A percentile compares a stretch with the other conserved stretches of the same genome.
Evolutionary conservation across 495 filamentous ascomycete species (phyloP).

Genomic region (Pseudotulostoma volvatum): DNA sequence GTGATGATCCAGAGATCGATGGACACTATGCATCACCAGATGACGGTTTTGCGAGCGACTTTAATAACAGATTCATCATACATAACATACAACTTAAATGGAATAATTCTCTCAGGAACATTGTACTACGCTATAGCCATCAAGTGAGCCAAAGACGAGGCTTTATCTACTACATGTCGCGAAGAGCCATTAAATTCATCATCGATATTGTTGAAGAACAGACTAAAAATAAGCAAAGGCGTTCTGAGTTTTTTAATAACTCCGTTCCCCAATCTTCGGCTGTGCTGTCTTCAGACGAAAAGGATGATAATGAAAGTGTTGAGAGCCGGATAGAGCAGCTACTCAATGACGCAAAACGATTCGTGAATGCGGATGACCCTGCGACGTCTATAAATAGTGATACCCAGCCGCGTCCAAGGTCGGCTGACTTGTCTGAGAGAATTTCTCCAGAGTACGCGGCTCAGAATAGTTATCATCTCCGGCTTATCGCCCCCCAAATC

Average conservation of each 20-base stretch:
- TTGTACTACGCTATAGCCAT: constrained; percentile 91
- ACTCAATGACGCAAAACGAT: constrained; percentile 67
- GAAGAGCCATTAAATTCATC: constrained; percentile 93
- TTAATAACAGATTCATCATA: constrained; percentile 95
- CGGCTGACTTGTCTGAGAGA: constrained; percentile 49
- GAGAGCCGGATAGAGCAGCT: constrained; percentile 80
- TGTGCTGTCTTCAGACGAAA: constrained; percentile 15
- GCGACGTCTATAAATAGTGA: constrained; percentile 20
- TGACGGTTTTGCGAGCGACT: constrained; percentile 69
- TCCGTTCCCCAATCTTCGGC: constrained; percentile 10
- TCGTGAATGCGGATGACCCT: constrained; percentile 48
- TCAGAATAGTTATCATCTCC: constrained; percentile 85
- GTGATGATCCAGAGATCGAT: constrained; percentile 25
- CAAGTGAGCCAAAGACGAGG: constrained; percentile 91
- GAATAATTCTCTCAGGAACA: constrained; percentile 92
- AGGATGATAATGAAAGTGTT: constrained; percentile 46
- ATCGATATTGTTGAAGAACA: constrained; percentile 94
- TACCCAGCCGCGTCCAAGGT: constrained; percentile 11
- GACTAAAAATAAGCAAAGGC: constrained; percentile 42
- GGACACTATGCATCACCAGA: constrained; percentile 24
- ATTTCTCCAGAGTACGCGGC: constrained; percentile 83
- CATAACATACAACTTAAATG: constrained; percentile 96
- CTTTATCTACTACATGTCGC: constrained; percentile 95
- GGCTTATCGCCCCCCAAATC: constrained; percentile 90
- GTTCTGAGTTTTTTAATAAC: constrained; percentile 16